Evolutionary conservation across 78 protist species (phyloP), one percentile per base, ranked within the genome.

Genomic region (Planoprotostelium fungivorum): DNA sequence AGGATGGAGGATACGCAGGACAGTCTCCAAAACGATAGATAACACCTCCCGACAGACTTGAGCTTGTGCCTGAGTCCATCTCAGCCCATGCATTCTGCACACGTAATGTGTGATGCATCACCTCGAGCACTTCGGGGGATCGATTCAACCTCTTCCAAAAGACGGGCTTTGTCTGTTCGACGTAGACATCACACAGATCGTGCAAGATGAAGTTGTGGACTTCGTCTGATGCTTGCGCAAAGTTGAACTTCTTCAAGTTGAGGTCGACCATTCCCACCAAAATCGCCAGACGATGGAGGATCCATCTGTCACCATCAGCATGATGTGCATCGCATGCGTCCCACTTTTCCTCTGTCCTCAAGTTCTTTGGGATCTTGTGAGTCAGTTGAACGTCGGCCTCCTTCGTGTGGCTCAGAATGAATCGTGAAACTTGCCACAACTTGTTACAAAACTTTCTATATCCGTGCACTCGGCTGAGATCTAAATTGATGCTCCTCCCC

Each of bases 381-480:
- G 85, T 88, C 38, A 34, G 29, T 73, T 88, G 38, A 10, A 29
- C 29, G 85, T 89, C 16, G 29, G 36, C 39, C 36, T 63, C 1
- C 0, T 0, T 29, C 29, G n/a, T 29, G 23, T 1, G 36, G 85
- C 39, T 38, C 29, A 90, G 36, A 28, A 85, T 90, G 36, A 96
- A 95, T 63, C 92, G 91, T 5, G 95, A 28, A 23, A 96, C 96
- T 63, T 96, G 88, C 97, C 98, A 98, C n/a, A 98, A 34, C 93
- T 98, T 98, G 93, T 97, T 97, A 89, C 98, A 96, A 84, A 97
- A 97, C 34, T 93, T 89, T 85, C 98, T 88, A 39, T 88, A 84
- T 28, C 94, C 89, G 63, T 86, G 85, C 25, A 98, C 95, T 28
- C 92, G 91, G 63, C 91, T 84, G 38, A 94, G 38, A 85, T 97